Conservation (phyloP, 2,329 filamentous ascomycete species). For the Helotiales sp. region DNA sequence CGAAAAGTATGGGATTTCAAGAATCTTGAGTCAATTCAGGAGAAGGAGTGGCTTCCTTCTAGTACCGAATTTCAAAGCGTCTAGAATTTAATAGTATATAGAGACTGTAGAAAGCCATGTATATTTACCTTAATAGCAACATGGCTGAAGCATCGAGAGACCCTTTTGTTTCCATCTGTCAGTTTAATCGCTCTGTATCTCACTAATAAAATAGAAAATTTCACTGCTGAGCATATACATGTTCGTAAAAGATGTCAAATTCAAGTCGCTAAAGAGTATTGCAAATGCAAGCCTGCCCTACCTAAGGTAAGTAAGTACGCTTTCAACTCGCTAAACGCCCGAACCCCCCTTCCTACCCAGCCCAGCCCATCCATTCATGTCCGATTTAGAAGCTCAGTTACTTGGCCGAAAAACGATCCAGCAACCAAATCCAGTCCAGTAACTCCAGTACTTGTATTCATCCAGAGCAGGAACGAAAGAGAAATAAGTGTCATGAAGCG, state of each 20-base stretch:
- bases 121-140: background rate
- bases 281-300: no score
- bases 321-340: conserved; percentile 5
- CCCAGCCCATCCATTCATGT: background rate
- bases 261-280: conserved; percentile 4
- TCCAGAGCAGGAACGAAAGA: background rate
- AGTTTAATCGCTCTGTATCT: background rate
- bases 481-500: background rate
- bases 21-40: background rate
- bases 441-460: background rate
- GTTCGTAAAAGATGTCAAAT: no score
- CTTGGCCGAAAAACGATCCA: background rate
- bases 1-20: background rate
- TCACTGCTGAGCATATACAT: background rate
- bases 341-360: background rate
- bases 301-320: no score
- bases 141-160: background rate
- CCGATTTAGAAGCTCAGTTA: no score
- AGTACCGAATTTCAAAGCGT: background rate
- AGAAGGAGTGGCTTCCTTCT: background rate
- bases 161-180: background rate
- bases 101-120: background rate
- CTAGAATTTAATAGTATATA: background rate
- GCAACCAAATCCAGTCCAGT: background rate
- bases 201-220: background rate